Conservation (phyloP, 768 basidiomycete genomes). For the Phaeotremella skinneri region DNA sequence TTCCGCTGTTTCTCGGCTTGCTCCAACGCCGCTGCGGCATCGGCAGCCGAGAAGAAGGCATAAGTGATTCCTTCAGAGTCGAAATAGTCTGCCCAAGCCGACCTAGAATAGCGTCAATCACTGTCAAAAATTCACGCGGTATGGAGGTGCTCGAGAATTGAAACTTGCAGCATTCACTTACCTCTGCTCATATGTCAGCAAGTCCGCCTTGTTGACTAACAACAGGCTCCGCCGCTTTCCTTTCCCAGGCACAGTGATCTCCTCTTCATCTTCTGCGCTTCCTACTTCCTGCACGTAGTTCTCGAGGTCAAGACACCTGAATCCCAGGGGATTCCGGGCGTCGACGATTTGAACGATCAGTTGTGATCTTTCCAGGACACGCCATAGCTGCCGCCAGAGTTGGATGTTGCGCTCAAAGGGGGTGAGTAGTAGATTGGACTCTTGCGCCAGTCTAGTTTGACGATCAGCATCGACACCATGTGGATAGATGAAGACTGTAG, state of each 20-base stretch:
- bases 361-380: slow-evolving; percentile 93
- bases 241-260: slow-evolving; percentile 74
- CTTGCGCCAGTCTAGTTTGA: slow-evolving; percentile 70
- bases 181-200: slow-evolving; percentile 84
- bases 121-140: background rate
- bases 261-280: slow-evolving; percentile 57
- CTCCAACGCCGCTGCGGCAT: slow-evolving; percentile 80
- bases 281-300: slow-evolving; percentile 69
- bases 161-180: slow-evolving; percentile 53
- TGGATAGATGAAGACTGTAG: background rate
- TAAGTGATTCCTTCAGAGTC: slow-evolving; percentile 55
- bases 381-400: slow-evolving; percentile 98
- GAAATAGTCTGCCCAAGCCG: slow-evolving; percentile 75
- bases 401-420: slow-evolving; percentile 98
- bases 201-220: slow-evolving; percentile 92
- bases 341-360: slow-evolving; percentile 97
- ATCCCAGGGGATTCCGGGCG: slow-evolving; percentile 87
- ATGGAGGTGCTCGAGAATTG: too few species aligned
- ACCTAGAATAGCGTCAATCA: slow-evolving; percentile 54
- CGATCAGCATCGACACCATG: background rate
- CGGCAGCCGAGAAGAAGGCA: slow-evolving; percentile 93
- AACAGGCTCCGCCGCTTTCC: slow-evolving; percentile 71
- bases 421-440: slow-evolving; percentile 80
- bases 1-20: slow-evolving; percentile 55
- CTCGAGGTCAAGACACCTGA: slow-evolving; percentile 92